These are phyloP conservation scores for Crucibulum laeve DNA, from an alignment of 768 basidiomycete species.

Conservation along the genomic window DNA sequence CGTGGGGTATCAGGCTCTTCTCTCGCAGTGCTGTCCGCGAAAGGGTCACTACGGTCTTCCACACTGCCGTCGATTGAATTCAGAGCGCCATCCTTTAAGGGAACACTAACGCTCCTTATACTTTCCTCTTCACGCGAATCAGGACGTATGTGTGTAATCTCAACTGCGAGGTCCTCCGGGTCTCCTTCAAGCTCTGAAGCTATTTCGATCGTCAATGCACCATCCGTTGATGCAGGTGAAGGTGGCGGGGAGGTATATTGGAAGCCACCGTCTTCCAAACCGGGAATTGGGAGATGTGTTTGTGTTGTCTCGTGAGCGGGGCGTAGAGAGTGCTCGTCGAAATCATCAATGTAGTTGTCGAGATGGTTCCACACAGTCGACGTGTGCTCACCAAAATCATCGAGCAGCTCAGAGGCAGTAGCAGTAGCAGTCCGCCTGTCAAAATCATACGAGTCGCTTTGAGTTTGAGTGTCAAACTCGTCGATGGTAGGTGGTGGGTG, in stretches of 20 bases:
- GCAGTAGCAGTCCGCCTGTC: constrained; percentile 1
- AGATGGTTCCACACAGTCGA: constrained; percentile 69
- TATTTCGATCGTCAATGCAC: constrained; percentile 34
- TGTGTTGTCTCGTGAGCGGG: constrained; percentile 16
- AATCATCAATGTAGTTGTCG: constrained; percentile 55
- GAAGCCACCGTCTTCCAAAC: constrained; percentile 3
- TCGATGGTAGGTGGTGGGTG: no score
- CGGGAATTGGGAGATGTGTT: no score
- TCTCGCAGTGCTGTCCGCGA: background rate
- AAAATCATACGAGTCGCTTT: background rate
- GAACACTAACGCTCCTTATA: constrained; percentile 6
- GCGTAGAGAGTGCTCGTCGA: constrained; percentile 15
- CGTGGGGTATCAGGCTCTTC: background rate
- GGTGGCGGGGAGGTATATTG: constrained; percentile 14
- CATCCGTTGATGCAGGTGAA: constrained; percentile 29
- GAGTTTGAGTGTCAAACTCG: no score
- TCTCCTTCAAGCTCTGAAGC: constrained; percentile 20
- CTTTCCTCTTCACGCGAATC: background rate
- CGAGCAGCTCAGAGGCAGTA: background rate
- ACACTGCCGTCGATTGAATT: background rate
- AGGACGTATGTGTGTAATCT: background rate
- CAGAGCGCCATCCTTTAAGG: background rate
- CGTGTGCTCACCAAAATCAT: constrained; percentile 7
- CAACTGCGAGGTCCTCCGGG: background rate
- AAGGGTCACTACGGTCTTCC: background rate